A percentile compares a stretch with the other conserved stretches of the same genome.
Conservation (phyloP, 148 eudicot genomes). For the Amaranthus hypochondriacus region DNA sequence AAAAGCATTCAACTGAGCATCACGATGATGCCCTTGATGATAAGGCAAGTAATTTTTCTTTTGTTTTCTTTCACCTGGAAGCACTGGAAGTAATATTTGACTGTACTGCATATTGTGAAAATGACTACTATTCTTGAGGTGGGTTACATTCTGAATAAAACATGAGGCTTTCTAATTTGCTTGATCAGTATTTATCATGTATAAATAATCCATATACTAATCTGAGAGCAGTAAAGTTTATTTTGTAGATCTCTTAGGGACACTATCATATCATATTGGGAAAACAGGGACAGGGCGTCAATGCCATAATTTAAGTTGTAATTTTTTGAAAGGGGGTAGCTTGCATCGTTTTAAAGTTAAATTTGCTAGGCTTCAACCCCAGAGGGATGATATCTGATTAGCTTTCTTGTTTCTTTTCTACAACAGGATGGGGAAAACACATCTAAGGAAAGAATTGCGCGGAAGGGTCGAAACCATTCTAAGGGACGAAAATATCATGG, state of each 20-base stretch:
- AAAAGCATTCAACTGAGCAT: constrained; percentile 16
- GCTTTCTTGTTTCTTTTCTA: not conserved
- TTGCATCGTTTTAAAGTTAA: too few relatives aligned
- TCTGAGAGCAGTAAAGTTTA: too few relatives aligned
- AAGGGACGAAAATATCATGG: constrained; percentile 49
- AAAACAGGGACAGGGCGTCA: too few relatives aligned
- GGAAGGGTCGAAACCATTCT: constrained; percentile 47
- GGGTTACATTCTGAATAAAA: not conserved
- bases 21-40: constrained; percentile 14
- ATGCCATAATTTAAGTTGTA: too few relatives aligned
- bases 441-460: constrained; percentile 44
- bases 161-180: not conserved
- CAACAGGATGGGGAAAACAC: constrained; percentile 44
- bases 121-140: not conserved
- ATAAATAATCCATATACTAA: too few relatives aligned
- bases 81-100: not conserved
- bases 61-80: not conserved
- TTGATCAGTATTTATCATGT: too few relatives aligned
- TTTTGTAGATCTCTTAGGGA: too few relatives aligned
- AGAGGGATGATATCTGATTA: not conserved
- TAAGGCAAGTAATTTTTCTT: constrained; percentile 39
- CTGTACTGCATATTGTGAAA: not conserved
- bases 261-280: too few relatives aligned
- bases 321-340: too few relatives aligned
- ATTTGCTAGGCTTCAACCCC: too few relatives aligned